A percentile compares a stretch with the other conserved stretches of the same genome.
phyloP scores from a whole-genome alignment of 1,284 basidiomycete genomes.

The Inonotus obliquus region DNA sequence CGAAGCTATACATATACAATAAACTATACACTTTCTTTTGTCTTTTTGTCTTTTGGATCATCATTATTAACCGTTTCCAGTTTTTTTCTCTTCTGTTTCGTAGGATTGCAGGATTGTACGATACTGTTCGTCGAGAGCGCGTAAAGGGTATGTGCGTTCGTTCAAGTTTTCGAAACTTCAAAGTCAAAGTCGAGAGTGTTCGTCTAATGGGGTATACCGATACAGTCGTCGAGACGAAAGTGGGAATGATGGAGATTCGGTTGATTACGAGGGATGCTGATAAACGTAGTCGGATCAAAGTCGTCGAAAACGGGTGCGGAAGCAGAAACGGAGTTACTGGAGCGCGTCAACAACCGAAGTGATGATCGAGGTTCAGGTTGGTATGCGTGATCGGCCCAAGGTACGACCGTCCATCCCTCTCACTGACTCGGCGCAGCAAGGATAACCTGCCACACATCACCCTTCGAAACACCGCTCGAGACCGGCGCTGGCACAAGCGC shows the following conservation, averaged over 20 bases:
- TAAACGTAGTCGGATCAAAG: too few relatives aligned
- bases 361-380: neutral
- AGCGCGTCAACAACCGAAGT: too few relatives aligned
- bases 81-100: neutral
- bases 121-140: too few relatives aligned
- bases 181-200: too few relatives aligned
- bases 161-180: too few relatives aligned
- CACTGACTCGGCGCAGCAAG: neutral
- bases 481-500: slow-evolving; percentile 1
- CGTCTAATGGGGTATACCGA: too few relatives aligned
- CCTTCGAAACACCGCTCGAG: neutral
- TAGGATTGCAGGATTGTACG: too few relatives aligned
- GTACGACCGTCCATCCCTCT: neutral
- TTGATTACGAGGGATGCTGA: too few relatives aligned
- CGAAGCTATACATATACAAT: neutral
- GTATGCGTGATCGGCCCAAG: neutral
- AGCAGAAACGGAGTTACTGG: neutral
- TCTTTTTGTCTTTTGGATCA: neutral
- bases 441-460: slow-evolving; percentile 7
- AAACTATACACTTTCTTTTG: neutral
- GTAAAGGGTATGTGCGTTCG: too few relatives aligned
- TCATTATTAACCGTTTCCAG: neutral
- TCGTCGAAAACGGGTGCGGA: neutral
- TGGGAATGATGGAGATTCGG: too few relatives aligned
- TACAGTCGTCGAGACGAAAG: too few relatives aligned